Evolutionary conservation across 306 rosid genomes (phyloP).

Genomic region (Dalbergia cultrata): DNA sequence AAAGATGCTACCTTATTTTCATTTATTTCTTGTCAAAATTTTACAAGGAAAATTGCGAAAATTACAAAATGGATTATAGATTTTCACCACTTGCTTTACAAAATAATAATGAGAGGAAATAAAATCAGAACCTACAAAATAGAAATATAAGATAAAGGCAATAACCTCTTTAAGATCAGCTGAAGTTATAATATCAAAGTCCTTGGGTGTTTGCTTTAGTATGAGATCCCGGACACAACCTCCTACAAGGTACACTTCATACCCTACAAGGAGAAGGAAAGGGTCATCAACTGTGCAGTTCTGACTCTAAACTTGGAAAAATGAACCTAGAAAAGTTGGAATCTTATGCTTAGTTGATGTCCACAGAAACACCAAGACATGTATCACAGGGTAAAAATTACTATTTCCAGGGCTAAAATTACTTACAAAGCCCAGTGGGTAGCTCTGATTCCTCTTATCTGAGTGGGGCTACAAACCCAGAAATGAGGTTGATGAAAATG

Average conservation of each 20-base stretch:
- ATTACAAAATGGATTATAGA: not conserved
- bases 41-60: not conserved
- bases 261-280: conserved; percentile 49
- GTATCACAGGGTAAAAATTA: conserved; percentile 15
- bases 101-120: not conserved
- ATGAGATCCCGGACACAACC: conserved; percentile 65
- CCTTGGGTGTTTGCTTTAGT: conserved; percentile 59
- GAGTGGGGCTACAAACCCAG: not conserved
- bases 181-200: conserved; percentile 71
- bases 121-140: conserved; percentile 16
- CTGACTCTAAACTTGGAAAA: conserved; percentile 30
- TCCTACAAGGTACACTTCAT: conserved; percentile 63
- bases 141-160: conserved; percentile 42
- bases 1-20: not conserved
- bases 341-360: conserved; percentile 7
- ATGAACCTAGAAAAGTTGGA: conserved; percentile 34
- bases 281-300: conserved; percentile 38
- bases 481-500: not conserved
- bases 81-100: not conserved
- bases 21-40: not conserved
- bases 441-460: not conserved
- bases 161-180: conserved; percentile 89
- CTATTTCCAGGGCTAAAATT: conserved; percentile 12
- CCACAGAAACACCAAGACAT: conserved; percentile 16
- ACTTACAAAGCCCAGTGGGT: not conserved